Base-by-base conservation (phyloP, 345 rosid species). In the Gossypium turneri region DNA sequence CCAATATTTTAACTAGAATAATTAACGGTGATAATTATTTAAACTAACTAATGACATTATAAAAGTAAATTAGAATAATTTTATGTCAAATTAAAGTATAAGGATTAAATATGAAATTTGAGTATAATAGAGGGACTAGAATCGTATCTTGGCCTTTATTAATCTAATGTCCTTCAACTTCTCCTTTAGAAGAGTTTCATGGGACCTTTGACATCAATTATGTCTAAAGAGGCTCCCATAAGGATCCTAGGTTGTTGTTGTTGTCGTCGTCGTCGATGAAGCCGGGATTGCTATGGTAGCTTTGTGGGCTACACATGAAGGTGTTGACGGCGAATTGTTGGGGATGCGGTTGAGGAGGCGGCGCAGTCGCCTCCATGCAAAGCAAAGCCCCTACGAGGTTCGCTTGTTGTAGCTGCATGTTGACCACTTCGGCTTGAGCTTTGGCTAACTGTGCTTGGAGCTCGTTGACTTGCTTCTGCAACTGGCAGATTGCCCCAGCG, bases 371-470 rank as follows among this genome's bases (percentile, higher is more conserved):
- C 75, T 90, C 94, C 86, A 82, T 77, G 79, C 85, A 86, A 12
- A 92, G 68, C 25, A 92, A 58, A 19, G 90, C 89, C 15, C 16
- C 34, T 57, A 87, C 67, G 2, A 94, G 88, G 74, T 87, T 88
- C 17, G 96, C 85, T 70, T 91, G 95, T 52, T 93, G 92, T 53
- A 80, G 73, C 72, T 88, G 93, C 93, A 87, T 82, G 78, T 84
- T 87, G 25, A 85, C 88, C 2, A 90, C 59, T 59, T 93, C 93
- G 0, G 94, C 98, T 52, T 88, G 94, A 55, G 98, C 84, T 58
- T 90, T 88, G 9, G 97, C 98, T 50, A 93, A 75, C 57, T 93
- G 92, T 38, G 91, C 97, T 82, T 90, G 98, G 12, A 93, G 92
- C 80, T 93, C 97, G 53, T 73, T 87, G 2, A 93, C 87, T 82